A percentile compares a stretch with the other conserved stretches of the same genome.
These are phyloP conservation scores for Coleophoma eucalyptorum DNA, from an alignment of 2,329 filamentous ascomycete genomes.

Conservation along the genomic window DNA sequence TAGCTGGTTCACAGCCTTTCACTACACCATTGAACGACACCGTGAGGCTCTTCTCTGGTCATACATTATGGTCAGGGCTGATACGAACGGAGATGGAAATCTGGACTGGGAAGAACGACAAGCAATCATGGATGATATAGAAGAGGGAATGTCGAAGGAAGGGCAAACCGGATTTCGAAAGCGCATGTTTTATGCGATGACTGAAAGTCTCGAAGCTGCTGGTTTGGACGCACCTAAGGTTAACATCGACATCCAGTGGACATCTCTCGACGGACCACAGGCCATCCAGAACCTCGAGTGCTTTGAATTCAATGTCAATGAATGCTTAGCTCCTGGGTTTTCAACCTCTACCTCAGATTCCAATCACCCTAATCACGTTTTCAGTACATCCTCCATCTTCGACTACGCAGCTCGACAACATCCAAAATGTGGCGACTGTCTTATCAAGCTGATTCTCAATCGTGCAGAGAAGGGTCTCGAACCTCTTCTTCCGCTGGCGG, in stretches of 20 bases:
- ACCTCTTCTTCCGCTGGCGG: constrained; percentile 30
- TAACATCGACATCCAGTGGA: constrained; percentile 37
- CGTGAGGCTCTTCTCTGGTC: constrained; percentile 39
- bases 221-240: constrained; percentile 35
- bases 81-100: constrained; percentile 33
- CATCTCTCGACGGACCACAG: constrained; percentile 35
- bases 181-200: constrained; percentile 35
- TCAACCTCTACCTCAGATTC: constrained; percentile 31
- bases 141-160: constrained; percentile 31
- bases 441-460: constrained; percentile 36
- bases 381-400: constrained; percentile 34
- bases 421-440: constrained; percentile 36
- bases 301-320: constrained; percentile 34
- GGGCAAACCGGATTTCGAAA: constrained; percentile 26
- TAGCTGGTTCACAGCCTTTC: constrained; percentile 37
- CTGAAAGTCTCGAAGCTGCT: constrained; percentile 29
- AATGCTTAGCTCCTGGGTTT: constrained; percentile 38
- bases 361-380: constrained; percentile 30
- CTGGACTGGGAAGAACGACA: constrained; percentile 35
- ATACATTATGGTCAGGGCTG: constrained; percentile 35
- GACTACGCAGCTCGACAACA: constrained; percentile 32
- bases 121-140: constrained; percentile 30
- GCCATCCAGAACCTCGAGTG: constrained; percentile 36
- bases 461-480: constrained; percentile 29
- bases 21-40: constrained; percentile 40